Base-by-base conservation (phyloP, 2,329 filamentous ascomycete genomes). In the Scedosporium apiospermum region DNA sequence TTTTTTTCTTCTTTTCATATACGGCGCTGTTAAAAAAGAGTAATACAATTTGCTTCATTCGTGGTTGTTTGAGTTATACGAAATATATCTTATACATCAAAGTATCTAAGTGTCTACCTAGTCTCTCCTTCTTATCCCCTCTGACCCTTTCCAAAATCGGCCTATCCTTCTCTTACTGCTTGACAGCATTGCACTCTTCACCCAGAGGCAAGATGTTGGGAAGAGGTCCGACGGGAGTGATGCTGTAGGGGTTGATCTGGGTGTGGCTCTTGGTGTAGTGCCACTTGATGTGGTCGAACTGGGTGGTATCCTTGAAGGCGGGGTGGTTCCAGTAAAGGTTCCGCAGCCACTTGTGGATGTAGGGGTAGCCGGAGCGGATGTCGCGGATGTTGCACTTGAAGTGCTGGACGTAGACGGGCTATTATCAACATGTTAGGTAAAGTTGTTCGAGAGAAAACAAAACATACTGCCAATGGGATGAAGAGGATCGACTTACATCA, bases 271-370 rank as follows among this genome's bases (percentile, higher is more conserved):
- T 77, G 64, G 83, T 85, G 72, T 84, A 85, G 72, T 88, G 85
- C 73, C 79, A 88, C 84, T 96, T 97, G 78, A 98, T 98, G 77
- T 99, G 95, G 74, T 96, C 85, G 73, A 96, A 96, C 74, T 97
- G 84, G 23, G 93, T 96, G 65, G 92, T 95, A 60, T 89, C 84
- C 66, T 79, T 78, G 77, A 96, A 97, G 2, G 91, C 91, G 0
- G 86, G 80, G 26, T 86, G 73, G 67, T 88, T 88, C 92, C 92
- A 96, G 78, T 96, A 97, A 68, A 96, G 77, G 70, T 88, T 82
- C 62, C 90, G 82, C 76, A 96, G 75, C 92, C 93, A 97, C 64
- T 77, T 78, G 77, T 97, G 90, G 64, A 96, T 77, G 60, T 82
- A 78, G 30, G 93, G 93, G 72, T 95, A 97, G 1, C 91, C 91